These are phyloP conservation scores for Lactarius trivialis DNA, from an alignment of 768 basidiomycete genomes.

Conservation along the genomic window DNA sequence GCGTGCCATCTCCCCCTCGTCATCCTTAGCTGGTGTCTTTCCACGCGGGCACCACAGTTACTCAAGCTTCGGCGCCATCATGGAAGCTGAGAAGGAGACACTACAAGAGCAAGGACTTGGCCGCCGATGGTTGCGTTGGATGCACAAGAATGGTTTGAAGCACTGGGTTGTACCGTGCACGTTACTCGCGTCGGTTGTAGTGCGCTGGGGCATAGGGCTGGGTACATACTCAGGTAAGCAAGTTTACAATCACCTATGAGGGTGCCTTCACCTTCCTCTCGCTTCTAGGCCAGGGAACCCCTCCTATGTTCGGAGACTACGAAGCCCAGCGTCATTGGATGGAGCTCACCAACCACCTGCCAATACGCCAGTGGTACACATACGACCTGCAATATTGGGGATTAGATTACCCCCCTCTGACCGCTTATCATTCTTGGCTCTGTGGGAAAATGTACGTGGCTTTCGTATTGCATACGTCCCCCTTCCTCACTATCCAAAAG, in stretches of 20 bases:
- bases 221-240: constrained; percentile 78
- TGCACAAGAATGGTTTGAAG: constrained; percentile 62
- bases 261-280: background rate
- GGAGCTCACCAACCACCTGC: constrained; percentile 79
- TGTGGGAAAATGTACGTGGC: constrained; percentile 65
- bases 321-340: constrained; percentile 96
- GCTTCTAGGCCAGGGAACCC: constrained; percentile 51
- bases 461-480: background rate
- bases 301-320: constrained; percentile 88
- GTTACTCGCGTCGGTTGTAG: constrained; percentile 45
- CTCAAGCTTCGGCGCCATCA: constrained; percentile 40
- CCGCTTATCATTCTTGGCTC: constrained; percentile 83
- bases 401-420: constrained; percentile 90
- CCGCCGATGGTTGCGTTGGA: constrained; percentile 68
- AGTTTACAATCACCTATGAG: constrained; percentile 25
- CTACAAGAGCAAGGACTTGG: constrained; percentile 39
- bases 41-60: constrained; percentile 47
- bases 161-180: constrained; percentile 52
- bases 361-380: constrained; percentile 73
- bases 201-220: constrained; percentile 66
- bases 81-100: constrained; percentile 32
- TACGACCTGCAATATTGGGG: constrained; percentile 92
- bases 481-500: constrained; percentile 28
- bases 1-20: constrained; percentile 1
- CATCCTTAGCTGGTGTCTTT: constrained; percentile 49